A percentile compares a stretch with the other conserved stretches of the same genome.
These are phyloP conservation scores for Fagus crenata DNA, from an alignment of 306 rosid genomes.

Conservation along the genomic window DNA sequence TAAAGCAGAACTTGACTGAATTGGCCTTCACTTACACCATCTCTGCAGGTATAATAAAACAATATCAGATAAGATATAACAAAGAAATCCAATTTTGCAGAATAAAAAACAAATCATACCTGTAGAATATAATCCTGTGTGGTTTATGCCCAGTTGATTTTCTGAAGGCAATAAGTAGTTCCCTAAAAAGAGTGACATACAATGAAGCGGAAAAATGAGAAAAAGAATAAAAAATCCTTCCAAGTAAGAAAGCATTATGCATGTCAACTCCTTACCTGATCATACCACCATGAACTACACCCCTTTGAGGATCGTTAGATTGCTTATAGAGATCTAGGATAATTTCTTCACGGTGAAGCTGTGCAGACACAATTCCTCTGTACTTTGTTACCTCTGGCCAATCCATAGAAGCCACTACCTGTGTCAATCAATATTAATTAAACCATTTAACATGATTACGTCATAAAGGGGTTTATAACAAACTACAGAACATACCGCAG, in stretches of 20 bases:
- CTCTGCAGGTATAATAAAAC: slow-evolving; percentile 44
- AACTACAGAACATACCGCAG: slow-evolving; percentile 55
- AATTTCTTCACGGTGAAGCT: slow-evolving; percentile 62
- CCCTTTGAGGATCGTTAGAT: slow-evolving; percentile 35
- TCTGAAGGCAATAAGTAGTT: slow-evolving; percentile 46
- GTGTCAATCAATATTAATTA: not conserved
- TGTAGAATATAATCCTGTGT: slow-evolving; percentile 66
- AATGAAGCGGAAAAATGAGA: not conserved
- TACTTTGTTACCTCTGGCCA: slow-evolving; percentile 78
- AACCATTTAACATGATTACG: not conserved
- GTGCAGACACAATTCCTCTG: slow-evolving; percentile 67
- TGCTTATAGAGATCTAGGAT: slow-evolving; percentile 61
- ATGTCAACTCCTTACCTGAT: slow-evolving; percentile 44
- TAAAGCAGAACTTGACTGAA: slow-evolving; percentile 70
- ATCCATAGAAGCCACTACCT: slow-evolving; percentile 96
- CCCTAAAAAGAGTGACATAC: slow-evolving; percentile 42
- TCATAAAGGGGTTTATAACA: not conserved
- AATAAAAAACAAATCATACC: slow-evolving; percentile 39
- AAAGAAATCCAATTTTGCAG: not conserved
- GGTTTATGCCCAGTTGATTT: slow-evolving; percentile 43
- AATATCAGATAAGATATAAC: not conserved
- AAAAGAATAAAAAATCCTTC: not conserved
- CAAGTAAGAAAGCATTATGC: not conserved
- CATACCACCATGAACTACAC: slow-evolving; percentile 55
- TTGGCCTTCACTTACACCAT: slow-evolving; percentile 93